phyloP scores from a whole-genome alignment of 2,329 filamentous ascomycete species.

The Rosellinia necatrix region DNA sequence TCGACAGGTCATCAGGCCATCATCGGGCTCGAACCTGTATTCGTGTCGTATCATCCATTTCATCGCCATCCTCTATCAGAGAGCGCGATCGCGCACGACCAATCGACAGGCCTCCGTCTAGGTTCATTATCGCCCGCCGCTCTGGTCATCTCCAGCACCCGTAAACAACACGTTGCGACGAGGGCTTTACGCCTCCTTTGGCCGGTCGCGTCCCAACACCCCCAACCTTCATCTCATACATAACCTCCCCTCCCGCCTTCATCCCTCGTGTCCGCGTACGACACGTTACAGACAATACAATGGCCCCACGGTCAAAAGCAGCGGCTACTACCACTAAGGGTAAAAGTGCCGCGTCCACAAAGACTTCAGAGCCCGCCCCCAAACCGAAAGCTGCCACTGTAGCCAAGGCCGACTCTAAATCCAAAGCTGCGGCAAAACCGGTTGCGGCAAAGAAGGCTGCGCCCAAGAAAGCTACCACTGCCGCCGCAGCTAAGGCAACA shows the following conservation, averaged over 20 bases:
- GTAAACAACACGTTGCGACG: conserved; percentile 5
- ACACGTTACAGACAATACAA: background rate
- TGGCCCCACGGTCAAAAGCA: conserved; percentile 12
- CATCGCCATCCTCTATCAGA: no score
- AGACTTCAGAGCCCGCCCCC: background rate
- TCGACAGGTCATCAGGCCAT: conserved; percentile 10
- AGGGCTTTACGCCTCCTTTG: background rate
- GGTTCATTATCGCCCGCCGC: no score
- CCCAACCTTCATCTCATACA: background rate
- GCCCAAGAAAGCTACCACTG: conserved; percentile 16
- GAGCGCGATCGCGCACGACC: background rate
- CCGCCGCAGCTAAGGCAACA: conserved; percentile 1
- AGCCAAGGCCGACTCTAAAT: no score
- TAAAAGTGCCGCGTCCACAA: background rate
- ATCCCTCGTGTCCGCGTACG: background rate
- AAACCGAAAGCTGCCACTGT: background rate
- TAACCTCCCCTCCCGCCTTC: background rate
- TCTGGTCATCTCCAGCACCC: background rate
- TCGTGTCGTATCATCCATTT: no score
- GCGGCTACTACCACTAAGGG: background rate
- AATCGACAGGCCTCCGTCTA: background rate
- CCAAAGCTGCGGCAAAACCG: background rate
- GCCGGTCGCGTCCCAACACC: background rate
- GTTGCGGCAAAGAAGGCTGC: conserved; percentile 3
- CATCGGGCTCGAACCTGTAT: no score